Base-by-base conservation (phyloP, 2,329 filamentous ascomycete genomes). In the Hypoxylon sp. region DNA sequence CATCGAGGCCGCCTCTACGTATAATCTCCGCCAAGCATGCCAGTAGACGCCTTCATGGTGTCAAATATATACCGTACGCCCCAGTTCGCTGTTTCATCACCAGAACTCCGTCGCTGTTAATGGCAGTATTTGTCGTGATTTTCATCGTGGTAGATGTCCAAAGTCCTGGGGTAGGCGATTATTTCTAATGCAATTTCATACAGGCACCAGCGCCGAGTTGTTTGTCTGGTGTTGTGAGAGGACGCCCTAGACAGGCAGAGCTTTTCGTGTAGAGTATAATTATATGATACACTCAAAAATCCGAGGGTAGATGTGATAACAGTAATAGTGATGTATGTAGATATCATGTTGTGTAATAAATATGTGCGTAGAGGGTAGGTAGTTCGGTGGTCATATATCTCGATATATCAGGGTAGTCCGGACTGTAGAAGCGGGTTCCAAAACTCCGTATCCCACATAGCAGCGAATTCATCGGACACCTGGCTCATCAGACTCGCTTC, bases 391-490 rank as follows among this genome's bases (percentile, higher is more conserved):
- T n/a, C 54, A 17, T 55, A 11, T 26, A 3, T 8, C 63, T 31
- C 22, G n/a, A 3, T n/a, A 3, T n/a, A 17, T 70, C 47, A 71
- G 11, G 69, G 29, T 8, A 52, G 53, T 17, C 71, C 66, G 11
- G 69, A 48, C 14, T 73, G 69, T 11, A 74, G 67, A 8, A 74
- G 62, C 10, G 75, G 75, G 46, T 73, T 74, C 77, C 77, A 78
- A 50, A 77, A 78, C 46, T 78, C 77, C 67, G 72, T 72, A 44
- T 77, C 75, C 75, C 75, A 77, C 58, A 74, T 70, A 6, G 66
- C 46, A 24, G 71, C 71, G 59, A 75, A 73, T 63, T 77, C 77
- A 47, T 77, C 75, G 31, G 73, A 62, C 39, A 73, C 61, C 76
- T 77, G 48, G 29, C 55, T 42, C 48, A 59, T 74, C 59, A 74